Conservation (phyloP, 495 filamentous ascomycete genomes). For the Thermochaetoides thermophila region DNA sequence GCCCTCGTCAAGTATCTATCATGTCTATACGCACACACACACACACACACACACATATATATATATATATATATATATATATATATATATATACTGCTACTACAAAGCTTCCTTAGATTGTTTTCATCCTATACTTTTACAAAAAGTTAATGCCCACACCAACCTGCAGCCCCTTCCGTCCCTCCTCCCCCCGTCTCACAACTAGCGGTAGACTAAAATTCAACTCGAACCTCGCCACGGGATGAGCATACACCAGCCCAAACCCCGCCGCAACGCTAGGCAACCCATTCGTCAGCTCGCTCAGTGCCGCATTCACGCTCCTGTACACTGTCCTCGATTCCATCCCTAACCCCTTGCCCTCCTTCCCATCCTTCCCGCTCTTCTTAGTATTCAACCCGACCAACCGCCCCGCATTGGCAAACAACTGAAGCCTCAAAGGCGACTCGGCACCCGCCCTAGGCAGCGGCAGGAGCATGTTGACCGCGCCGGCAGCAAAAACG, state of each 20-base stretch:
- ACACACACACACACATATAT: too few species aligned
- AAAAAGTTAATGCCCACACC: conserved; percentile 90
- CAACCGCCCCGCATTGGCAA: conserved; percentile 78
- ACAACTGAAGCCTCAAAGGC: conserved; percentile 77
- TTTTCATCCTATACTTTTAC: conserved; percentile 30
- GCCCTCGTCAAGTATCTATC: too few species aligned
- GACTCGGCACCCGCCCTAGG: conserved; percentile 63
- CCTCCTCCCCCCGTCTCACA: conserved; percentile 64
- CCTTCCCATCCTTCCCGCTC: conserved; percentile 29
- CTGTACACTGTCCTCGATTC: conserved; percentile 31
- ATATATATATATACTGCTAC: too few species aligned
- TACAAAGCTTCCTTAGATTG: too few species aligned
- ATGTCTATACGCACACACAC: too few species aligned
- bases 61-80: too few species aligned
- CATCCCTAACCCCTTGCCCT: conserved; percentile 17
- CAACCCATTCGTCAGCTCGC: conserved; percentile 54
- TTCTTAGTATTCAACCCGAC: conserved; percentile 51
- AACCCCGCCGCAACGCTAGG: conserved; percentile 80
- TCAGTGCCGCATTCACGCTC: conserved; percentile 37
- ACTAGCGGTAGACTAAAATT: conserved; percentile 87
- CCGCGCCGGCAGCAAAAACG: conserved; percentile 73
- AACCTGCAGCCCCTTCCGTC: conserved; percentile 79
- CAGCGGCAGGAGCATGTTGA: conserved; percentile 70
- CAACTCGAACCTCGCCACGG: conserved; percentile 80
- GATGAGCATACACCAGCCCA: conserved; percentile 86